A percentile compares a stretch with the other conserved stretches of the same genome.
These are phyloP conservation scores for Kalanchoe fedtschenkoi DNA, from an alignment of 164 flowering plant genomes.

Conservation along the genomic window DNA sequence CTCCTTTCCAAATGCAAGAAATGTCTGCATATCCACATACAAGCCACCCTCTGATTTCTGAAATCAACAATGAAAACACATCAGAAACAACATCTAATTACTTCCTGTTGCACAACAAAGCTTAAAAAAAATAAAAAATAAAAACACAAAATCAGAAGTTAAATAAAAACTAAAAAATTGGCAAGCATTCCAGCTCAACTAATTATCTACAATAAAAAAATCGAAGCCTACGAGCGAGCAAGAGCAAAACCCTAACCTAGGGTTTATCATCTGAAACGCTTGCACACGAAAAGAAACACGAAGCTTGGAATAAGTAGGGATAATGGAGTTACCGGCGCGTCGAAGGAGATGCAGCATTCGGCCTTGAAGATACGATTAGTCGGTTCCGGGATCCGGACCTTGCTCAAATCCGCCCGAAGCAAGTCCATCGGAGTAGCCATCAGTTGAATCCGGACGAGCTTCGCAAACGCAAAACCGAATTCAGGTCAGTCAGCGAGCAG, in stretches of 20 bases:
- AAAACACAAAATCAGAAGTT: background rate
- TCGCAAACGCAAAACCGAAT: background rate
- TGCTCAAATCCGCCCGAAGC: conserved; percentile 68
- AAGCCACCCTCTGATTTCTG: conserved; percentile 93
- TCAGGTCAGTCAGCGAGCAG: background rate
- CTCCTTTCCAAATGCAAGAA: conserved; percentile 87
- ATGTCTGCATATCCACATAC: conserved; percentile 71
- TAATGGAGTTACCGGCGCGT: conserved; percentile 54
- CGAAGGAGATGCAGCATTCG: conserved; percentile 91
- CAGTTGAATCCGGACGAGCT: background rate
- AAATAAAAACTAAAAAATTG: background rate
- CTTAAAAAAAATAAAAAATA: background rate
- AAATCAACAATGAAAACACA: conserved; percentile 10
- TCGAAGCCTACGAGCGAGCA: background rate
- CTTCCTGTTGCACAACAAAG: background rate
- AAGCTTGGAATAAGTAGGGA: background rate
- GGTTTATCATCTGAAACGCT: background rate
- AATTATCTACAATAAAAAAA: too few species aligned
- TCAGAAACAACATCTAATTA: background rate
- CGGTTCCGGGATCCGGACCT: conserved; percentile 93
- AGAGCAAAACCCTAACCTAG: background rate
- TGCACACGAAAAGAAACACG: conserved; percentile 3
- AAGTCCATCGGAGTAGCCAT: conserved; percentile 47
- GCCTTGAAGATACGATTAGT: conserved; percentile 93
- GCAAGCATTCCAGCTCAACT: too few species aligned